Evolutionary conservation across 495 filamentous ascomycete species (phyloP).

Genomic region (Annulohypoxylon bovei): DNA sequence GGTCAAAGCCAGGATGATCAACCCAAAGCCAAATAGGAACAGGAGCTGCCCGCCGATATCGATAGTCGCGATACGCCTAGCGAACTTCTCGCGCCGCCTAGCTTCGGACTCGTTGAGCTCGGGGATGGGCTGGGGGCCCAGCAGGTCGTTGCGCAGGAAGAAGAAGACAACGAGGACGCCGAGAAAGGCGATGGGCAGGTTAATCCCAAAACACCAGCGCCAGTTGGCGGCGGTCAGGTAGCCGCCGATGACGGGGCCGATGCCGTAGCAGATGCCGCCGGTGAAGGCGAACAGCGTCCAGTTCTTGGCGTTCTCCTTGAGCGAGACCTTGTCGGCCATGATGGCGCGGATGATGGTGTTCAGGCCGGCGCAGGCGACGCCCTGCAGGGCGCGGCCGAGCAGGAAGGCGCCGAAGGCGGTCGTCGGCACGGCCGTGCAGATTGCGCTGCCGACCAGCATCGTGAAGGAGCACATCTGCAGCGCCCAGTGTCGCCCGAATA

Average conservation of each 20-base stretch:
- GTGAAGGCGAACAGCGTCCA: slow-evolving; percentile 65
- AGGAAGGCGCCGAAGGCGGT: slow-evolving; percentile 63
- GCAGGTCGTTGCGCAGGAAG: slow-evolving; percentile 51
- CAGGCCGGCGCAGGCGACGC: slow-evolving; percentile 63
- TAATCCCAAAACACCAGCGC: slow-evolving; percentile 70
- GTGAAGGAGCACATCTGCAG: slow-evolving; percentile 59
- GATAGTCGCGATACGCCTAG: slow-evolving; percentile 58
- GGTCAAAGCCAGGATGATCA: slow-evolving; percentile 66
- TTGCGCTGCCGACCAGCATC: slow-evolving; percentile 61
- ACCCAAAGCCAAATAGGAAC: slow-evolving; percentile 67
- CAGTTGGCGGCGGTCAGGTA: slow-evolving; percentile 57
- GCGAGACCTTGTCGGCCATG: slow-evolving; percentile 65
- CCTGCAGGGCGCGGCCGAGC: slow-evolving; percentile 67
- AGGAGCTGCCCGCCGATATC: slow-evolving; percentile 65
- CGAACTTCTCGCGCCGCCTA: slow-evolving; percentile 27
- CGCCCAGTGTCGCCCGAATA: slow-evolving; percentile 64
- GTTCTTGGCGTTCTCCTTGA: slow-evolving; percentile 67
- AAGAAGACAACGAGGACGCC: slow-evolving; percentile 53
- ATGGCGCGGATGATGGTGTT: slow-evolving; percentile 64
- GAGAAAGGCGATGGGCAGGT: slow-evolving; percentile 58
- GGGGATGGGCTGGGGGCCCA: slow-evolving; percentile 51
- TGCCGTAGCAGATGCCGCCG: slow-evolving; percentile 59
- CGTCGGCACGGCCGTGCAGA: slow-evolving; percentile 63
- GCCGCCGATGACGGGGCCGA: slow-evolving; percentile 65
- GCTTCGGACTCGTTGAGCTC: slow-evolving; percentile 37